phyloP scores from a whole-genome alignment of 208 protist species.

The Trypanosoma brucei region DNA sequence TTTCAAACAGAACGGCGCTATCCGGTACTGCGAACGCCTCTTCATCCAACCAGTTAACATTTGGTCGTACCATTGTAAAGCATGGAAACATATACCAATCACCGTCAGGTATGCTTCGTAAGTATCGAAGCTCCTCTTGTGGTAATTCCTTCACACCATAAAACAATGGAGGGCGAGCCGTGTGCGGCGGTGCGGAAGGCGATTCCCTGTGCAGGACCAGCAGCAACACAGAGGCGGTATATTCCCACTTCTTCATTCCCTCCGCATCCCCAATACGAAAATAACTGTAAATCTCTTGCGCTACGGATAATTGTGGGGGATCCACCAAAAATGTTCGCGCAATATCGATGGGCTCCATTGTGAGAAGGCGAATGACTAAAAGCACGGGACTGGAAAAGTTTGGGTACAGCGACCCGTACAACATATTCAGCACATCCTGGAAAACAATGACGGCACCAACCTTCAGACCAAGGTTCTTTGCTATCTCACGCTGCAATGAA shows the following conservation, averaged over 20 bases:
- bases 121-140: slow-evolving; percentile 36
- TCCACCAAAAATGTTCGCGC: slow-evolving; percentile 44
- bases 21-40: slow-evolving; percentile 49
- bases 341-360: slow-evolving; percentile 81
- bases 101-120: slow-evolving; percentile 33
- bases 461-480: slow-evolving; percentile 79
- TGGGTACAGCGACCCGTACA: slow-evolving; percentile 60
- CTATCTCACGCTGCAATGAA: slow-evolving; percentile 65
- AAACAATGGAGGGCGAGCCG: slow-evolving; percentile 42
- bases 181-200: no score
- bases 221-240: slow-evolving; percentile 23
- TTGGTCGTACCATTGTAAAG: slow-evolving; percentile 40
- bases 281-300: slow-evolving; percentile 69
- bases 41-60: slow-evolving; percentile 25
- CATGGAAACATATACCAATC: slow-evolving; percentile 76
- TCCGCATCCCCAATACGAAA: slow-evolving; percentile 50
- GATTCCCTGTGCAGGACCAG: not conserved
- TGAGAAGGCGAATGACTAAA: slow-evolving; percentile 62
- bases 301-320: slow-evolving; percentile 47
- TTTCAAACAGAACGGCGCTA: slow-evolving; percentile 78
- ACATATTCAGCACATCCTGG: slow-evolving; percentile 52
- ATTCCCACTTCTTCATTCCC: slow-evolving; percentile 29
- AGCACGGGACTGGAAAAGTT: slow-evolving; percentile 49
- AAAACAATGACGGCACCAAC: slow-evolving; percentile 65
- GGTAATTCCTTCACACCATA: slow-evolving; percentile 60